Conservation (phyloP, 169 alveolate species). For the Plasmodium knowlesi region DNA sequence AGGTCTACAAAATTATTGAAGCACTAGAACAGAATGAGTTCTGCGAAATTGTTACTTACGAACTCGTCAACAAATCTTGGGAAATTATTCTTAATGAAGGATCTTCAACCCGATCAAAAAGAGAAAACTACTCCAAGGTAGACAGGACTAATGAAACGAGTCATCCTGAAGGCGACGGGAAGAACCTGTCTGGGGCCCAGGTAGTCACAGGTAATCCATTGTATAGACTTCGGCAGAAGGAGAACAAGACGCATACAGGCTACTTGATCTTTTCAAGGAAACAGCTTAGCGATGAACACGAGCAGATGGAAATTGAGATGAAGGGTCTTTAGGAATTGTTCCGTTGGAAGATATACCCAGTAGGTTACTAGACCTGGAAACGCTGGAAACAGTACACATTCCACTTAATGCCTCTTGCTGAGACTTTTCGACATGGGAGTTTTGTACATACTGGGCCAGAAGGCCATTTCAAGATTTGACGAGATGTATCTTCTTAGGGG, state of each 20-base stretch:
- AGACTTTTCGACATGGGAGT: not conserved
- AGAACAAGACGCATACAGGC: slow-evolving; percentile 74
- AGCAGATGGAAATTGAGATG: slow-evolving; percentile 41
- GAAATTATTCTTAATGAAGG: slow-evolving; percentile 80
- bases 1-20: slow-evolving; percentile 86
- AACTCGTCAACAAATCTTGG: slow-evolving; percentile 89
- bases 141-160: not conserved
- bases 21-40: slow-evolving; percentile 54
- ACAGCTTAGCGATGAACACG: slow-evolving; percentile 46
- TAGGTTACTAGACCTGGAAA: not conserved
- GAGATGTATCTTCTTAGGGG: not conserved
- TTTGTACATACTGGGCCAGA: not conserved
- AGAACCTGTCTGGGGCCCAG: no score
- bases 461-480: not conserved
- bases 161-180: not conserved
- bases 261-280: slow-evolving; percentile 61
- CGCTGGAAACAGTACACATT: not conserved
- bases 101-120: not conserved
- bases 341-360: not conserved
- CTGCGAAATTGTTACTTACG: slow-evolving; percentile 88
- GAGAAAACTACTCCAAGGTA: not conserved
- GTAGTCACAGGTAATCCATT: no score
- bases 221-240: slow-evolving; percentile 46
- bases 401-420: not conserved
- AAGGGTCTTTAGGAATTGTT: not conserved